Conservation (phyloP, 805 yeast species). For the Starmerella sp. region DNA sequence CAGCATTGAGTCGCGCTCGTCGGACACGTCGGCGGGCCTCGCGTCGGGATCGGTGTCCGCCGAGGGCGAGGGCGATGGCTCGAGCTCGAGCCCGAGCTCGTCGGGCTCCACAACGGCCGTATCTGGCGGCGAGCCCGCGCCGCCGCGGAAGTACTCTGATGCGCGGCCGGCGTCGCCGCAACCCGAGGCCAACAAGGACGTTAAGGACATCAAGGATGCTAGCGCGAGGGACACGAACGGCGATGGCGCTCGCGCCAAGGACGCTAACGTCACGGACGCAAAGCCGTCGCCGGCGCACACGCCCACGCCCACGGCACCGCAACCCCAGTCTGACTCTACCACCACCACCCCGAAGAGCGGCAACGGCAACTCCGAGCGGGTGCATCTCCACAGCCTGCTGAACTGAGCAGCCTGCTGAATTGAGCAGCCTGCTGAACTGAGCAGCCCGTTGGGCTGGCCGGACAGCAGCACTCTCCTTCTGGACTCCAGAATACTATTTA, state of each 20-base stretch:
- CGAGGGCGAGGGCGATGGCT: neutral
- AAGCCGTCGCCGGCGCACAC: neutral
- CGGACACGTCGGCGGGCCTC: neutral
- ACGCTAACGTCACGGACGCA: neutral
- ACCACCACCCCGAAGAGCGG: neutral
- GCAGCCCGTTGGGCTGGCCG: too few relatives aligned
- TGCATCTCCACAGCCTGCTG: constrained; percentile 7
- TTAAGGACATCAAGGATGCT: neutral
- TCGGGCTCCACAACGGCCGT: neutral
- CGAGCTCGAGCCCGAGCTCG: neutral
- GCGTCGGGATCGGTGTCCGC: neutral
- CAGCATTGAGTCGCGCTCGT: neutral
- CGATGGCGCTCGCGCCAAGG: neutral
- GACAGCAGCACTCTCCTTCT: too few relatives aligned
- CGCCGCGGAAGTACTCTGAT: neutral
- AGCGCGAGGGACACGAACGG: neutral
- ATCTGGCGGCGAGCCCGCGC: neutral
- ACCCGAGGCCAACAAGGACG: too few relatives aligned
- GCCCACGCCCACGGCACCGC: neutral
- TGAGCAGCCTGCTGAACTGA: neutral
- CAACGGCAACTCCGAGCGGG: constrained; percentile 4
- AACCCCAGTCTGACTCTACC: neutral
- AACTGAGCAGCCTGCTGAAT: neutral
- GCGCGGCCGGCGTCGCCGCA: too few relatives aligned
- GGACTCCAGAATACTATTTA: neutral